phyloP scores from a whole-genome alignment of 2,329 filamentous ascomycete genomes.

The Polytolypa hystricis region DNA sequence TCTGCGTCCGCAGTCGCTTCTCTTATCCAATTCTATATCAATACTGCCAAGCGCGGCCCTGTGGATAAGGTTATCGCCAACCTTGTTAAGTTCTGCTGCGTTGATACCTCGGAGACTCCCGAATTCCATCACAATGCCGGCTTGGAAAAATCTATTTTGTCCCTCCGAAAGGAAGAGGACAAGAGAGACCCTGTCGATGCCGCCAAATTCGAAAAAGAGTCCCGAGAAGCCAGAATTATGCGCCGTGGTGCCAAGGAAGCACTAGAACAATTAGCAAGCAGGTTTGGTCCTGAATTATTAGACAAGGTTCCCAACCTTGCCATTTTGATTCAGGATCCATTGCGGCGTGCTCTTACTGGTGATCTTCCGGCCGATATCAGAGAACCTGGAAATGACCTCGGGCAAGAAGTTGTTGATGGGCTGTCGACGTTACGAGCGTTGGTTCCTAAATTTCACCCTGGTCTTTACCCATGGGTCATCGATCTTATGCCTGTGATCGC shows the following conservation, averaged over 20 bases:
- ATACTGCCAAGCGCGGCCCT: conserved; percentile 66
- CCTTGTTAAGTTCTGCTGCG: conserved; percentile 91
- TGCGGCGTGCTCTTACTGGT: conserved; percentile 61
- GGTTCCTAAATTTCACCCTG: conserved; percentile 72
- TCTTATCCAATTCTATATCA: conserved; percentile 77
- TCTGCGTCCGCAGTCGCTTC: conserved; percentile 75
- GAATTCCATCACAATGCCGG: conserved; percentile 77
- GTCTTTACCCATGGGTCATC: conserved; percentile 70
- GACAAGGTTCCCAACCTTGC: conserved; percentile 74
- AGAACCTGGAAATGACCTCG: conserved; percentile 62
- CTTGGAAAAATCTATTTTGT: conserved; percentile 72
- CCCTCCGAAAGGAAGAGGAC: conserved; percentile 94
- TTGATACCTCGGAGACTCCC: conserved; percentile 93
- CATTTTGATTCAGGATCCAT: conserved; percentile 68
- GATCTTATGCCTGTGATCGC: conserved; percentile 74
- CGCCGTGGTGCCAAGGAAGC: conserved; percentile 89
- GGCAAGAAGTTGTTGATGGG: conserved; percentile 87
- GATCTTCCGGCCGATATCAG: conserved; percentile 62
- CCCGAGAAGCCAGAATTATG: conserved; percentile 78
- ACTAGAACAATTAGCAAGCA: conserved; percentile 71
- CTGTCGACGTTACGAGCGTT: conserved; percentile 86
- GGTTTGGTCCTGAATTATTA: conserved; percentile 68
- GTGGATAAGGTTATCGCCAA: conserved; percentile 95
- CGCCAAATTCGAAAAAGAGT: conserved; percentile 78
- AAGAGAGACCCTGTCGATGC: conserved; percentile 85